phyloP scores from a whole-genome alignment of 2,329 filamentous ascomycete species.

The Ascochyta viciae-villosae region DNA sequence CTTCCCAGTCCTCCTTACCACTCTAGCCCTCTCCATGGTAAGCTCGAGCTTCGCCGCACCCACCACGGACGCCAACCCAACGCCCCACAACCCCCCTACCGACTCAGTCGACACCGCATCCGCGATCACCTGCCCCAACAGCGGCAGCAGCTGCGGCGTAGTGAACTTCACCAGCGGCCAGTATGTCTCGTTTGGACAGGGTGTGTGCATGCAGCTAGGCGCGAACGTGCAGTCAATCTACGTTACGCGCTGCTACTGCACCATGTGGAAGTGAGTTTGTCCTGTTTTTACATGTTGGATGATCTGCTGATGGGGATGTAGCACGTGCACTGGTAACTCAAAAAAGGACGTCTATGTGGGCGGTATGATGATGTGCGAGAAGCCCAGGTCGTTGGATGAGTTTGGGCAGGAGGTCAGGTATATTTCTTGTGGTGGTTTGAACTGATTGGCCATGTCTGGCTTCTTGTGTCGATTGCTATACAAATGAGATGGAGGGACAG shows the following conservation, averaged over 20 bases:
- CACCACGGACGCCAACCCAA: neutral
- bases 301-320: neutral
- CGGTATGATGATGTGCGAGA: slow-evolving; percentile 19
- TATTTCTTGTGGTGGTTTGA: slow-evolving; percentile 13
- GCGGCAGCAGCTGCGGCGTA: slow-evolving; percentile 7
- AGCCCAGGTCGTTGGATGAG: neutral
- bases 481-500: too few relatives aligned
- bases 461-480: neutral
- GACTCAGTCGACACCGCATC: neutral
- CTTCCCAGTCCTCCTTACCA: neutral
- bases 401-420: slow-evolving; percentile 6
- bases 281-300: neutral
- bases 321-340: slow-evolving; percentile 3
- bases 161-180: slow-evolving; percentile 2
- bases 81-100: neutral
- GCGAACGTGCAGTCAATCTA: slow-evolving; percentile 11
- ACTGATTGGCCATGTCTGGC: neutral
- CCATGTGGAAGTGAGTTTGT: slow-evolving; percentile 11
- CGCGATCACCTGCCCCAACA: neutral
- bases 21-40: slow-evolving; percentile 1
- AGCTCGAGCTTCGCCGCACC: neutral
- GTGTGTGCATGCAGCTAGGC: slow-evolving; percentile 11
- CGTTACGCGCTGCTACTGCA: slow-evolving; percentile 16
- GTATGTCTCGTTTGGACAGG: slow-evolving; percentile 8
- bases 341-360: slow-evolving; percentile 9